Conservation (phyloP, 2,329 filamentous ascomycete genomes). For the Monosporascus sp. region DNA sequence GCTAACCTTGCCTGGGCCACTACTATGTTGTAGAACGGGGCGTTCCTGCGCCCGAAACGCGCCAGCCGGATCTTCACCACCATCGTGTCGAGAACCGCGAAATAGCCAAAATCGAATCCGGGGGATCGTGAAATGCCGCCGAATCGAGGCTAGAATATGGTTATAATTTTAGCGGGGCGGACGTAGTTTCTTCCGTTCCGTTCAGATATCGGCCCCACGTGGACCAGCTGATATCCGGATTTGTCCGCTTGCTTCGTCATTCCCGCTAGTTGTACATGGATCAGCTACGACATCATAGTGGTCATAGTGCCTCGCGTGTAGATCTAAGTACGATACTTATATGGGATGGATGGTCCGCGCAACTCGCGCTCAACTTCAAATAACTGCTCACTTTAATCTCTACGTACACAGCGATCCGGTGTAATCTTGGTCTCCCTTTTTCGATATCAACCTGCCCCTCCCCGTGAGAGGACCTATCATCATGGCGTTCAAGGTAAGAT, state of each 20-base stretch:
- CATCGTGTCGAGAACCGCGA: conserved; percentile 46
- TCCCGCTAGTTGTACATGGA: neutral
- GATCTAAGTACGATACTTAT: conserved; percentile 12
- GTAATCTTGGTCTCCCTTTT: neutral
- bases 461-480: neutral
- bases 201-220: conserved; percentile 7
- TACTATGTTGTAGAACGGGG: conserved; percentile 97
- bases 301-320: conserved; percentile 10
- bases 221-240: conserved; percentile 6
- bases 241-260: conserved; percentile 6
- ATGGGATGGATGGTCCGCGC: conserved; percentile 1
- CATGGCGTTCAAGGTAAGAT: conserved; percentile 23
- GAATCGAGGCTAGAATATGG: neutral
- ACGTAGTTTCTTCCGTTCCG: conserved; percentile 31
- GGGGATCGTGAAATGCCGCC: no score
- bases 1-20: conserved; percentile 83
- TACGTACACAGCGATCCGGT: neutral
- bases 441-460: neutral
- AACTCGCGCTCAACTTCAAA: neutral
- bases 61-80: conserved; percentile 91
- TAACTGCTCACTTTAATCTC: neutral
- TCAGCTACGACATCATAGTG: neutral
- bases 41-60: conserved; percentile 82
- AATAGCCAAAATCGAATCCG: neutral
- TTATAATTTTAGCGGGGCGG: conserved; percentile 29